Conservation (phyloP, 352 stramenopile species). For the Phytophthora rubi region DNA sequence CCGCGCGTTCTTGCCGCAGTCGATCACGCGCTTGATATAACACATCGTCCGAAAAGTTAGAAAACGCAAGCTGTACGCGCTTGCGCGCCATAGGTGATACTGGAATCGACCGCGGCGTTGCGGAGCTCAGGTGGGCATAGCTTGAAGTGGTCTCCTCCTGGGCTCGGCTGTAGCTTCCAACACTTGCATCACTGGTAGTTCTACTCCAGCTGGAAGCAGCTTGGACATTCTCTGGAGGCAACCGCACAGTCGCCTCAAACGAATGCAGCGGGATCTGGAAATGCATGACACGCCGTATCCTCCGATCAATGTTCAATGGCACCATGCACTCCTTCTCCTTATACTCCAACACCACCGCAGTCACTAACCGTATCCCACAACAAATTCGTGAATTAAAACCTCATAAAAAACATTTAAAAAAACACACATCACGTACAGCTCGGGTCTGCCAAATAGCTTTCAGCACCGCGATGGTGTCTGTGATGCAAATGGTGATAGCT, state of each 20-base stretch:
- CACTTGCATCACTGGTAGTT: constrained; percentile 25
- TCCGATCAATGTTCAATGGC: constrained; percentile 80
- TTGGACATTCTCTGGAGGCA: constrained; percentile 51
- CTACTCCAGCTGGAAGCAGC: constrained; percentile 18
- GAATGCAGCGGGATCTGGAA: constrained; percentile 85
- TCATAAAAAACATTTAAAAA: background rate
- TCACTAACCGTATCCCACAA: constrained; percentile 46
- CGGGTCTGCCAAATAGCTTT: constrained; percentile 70
- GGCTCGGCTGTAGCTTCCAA: constrained; percentile 25
- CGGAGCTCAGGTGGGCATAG: constrained; percentile 52
- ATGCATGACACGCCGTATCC: constrained; percentile 91
- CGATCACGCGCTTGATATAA: constrained; percentile 84
- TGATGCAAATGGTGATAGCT: constrained; percentile 47
- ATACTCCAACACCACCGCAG: constrained; percentile 87
- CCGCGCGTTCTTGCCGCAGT: constrained; percentile 73
- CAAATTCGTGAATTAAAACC: constrained; percentile 15
- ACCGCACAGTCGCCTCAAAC: constrained; percentile 83
- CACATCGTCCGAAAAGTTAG: constrained; percentile 86
- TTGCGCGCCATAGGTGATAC: constrained; percentile 75
- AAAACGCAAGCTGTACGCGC: constrained; percentile 79
- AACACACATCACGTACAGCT: constrained; percentile 53
- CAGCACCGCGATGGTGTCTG: constrained; percentile 32
- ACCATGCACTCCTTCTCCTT: constrained; percentile 87
- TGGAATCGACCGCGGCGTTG: constrained; percentile 84
- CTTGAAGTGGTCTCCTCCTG: constrained; percentile 47